Base-by-base conservation (phyloP, 139 green algal genomes). In the Helicosporidium sp. region DNA sequence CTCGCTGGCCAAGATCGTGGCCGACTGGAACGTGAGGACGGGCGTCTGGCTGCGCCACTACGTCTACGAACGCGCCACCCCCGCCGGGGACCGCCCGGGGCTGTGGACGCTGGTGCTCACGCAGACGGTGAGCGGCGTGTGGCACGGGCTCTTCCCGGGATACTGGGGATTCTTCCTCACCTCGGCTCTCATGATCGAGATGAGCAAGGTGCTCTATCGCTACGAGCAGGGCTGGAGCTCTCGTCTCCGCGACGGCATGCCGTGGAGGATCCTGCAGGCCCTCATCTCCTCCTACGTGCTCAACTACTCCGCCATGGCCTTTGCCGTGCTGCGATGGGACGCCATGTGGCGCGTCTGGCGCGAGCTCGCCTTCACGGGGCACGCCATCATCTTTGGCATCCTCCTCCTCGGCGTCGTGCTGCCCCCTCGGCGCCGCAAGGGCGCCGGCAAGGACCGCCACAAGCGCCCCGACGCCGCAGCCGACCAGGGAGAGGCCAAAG, bases 31-130 rank as follows among this genome's bases (percentile, higher is more conserved):
- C 55, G 71, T 74, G 23, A 64, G 64, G 33, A 92, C 81, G 1
- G 80, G 75, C 20, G 54, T 50, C 17, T 92, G 79, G 56, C 56
- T 92, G 16, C 44, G 66, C 3, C 50, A 64, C 52, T 60, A 91
- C 43, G 82, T 93, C 48, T 93, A 93, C 48, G 82, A 92, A 46
- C 66, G 82, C 2, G 41, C 87, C 20, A 77, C 69, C 1, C 61
- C 72, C 10, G 58, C 45, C 7, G 66, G 68, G 33, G 27, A 43
- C 15, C 63, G 55, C 24, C 63, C 80, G 17, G 62, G 58, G 36
- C 83, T 92, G 53, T 41, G 36, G 7, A 70, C 70, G 8, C 58
- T 91, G 26, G 49, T 88, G 19, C 52, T 69, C 26, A 93, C 82
- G 6, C 82, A 93, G 64, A 43, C 80, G 1, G 60, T 85, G 36